Conservation (phyloP, 2,329 filamentous ascomycete species). For the Xenosphaeropsis pyriputrescens region DNA sequence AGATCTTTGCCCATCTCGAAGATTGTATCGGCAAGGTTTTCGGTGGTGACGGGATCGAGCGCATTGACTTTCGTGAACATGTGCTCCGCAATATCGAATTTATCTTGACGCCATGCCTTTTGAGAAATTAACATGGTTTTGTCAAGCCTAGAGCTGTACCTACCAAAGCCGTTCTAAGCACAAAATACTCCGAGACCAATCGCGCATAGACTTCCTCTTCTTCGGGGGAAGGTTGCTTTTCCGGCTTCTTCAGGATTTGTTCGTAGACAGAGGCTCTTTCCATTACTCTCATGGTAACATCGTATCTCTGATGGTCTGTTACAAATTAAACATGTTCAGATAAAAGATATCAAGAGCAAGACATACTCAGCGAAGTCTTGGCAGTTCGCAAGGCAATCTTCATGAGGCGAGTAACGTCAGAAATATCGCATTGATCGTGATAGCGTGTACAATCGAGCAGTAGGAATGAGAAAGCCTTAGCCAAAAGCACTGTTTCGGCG, state of each 20-base stretch:
- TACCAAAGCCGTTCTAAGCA: slow-evolving; percentile 38
- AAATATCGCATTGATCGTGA: slow-evolving; percentile 4
- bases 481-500: slow-evolving; percentile 17
- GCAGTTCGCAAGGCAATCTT: slow-evolving; percentile 53
- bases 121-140: slow-evolving; percentile 8
- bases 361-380: slow-evolving; percentile 44
- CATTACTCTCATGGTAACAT: slow-evolving; percentile 44
- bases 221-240: slow-evolving; percentile 8
- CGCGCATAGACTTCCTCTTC: slow-evolving; percentile 15
- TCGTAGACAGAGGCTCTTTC: slow-evolving; percentile 48
- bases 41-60: slow-evolving; percentile 34
- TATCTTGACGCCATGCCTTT: slow-evolving; percentile 56
- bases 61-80: slow-evolving; percentile 47
- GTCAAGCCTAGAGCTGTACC: slow-evolving; percentile 2
- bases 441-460: slow-evolving; percentile 41
- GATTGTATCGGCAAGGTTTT: slow-evolving; percentile 51
- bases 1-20: slow-evolving; percentile 58
- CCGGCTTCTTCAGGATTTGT: slow-evolving; percentile 20
- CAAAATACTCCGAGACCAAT: slow-evolving; percentile 17
- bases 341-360: slow-evolving; percentile 7
- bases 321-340: slow-evolving; percentile 20
- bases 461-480: slow-evolving; percentile 46
- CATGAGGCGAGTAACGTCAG: slow-evolving; percentile 39
- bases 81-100: slow-evolving; percentile 64
- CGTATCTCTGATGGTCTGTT: slow-evolving; percentile 15